Evolutionary conservation across 345 rosid species (phyloP).

Genomic region (Conringia planisiliqua): DNA sequence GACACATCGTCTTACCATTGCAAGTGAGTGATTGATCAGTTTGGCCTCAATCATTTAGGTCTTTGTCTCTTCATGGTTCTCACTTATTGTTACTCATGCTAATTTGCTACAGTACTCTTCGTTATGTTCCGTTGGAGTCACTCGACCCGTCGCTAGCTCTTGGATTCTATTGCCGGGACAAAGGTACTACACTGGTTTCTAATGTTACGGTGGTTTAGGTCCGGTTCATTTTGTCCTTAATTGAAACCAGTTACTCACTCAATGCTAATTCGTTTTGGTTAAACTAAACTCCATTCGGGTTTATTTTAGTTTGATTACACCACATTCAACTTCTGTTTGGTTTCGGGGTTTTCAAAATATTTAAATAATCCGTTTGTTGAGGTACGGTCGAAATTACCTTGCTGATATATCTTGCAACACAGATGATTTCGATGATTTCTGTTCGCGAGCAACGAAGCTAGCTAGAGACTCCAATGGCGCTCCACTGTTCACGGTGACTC

Average conservation of each 20-base stretch:
- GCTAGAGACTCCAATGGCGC: conserved; percentile 84
- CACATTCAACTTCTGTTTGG: too few species aligned
- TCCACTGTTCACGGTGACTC: conserved; percentile 62
- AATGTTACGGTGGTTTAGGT: not conserved
- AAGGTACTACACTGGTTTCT: conserved; percentile 49
- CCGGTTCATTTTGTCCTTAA: not conserved
- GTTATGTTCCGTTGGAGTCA: conserved; percentile 65
- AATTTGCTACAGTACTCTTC: conserved; percentile 42
- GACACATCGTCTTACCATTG: conserved; percentile 87
- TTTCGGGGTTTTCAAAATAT: not conserved
- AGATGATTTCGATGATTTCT: conserved; percentile 81
- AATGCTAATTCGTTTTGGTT: not conserved
- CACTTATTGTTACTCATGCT: not conserved
- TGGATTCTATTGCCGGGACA: conserved; percentile 81
- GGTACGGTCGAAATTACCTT: too few species aligned
- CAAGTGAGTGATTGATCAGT: conserved; percentile 44
- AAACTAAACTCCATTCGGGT: not conserved
- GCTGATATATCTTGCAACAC: conserved; percentile 5
- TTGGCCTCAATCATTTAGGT: not conserved
- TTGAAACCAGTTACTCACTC: not conserved
- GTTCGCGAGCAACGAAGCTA: conserved; percentile 67
- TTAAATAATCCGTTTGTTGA: too few species aligned
- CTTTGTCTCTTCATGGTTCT: not conserved
- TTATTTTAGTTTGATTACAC: too few species aligned
- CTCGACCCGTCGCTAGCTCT: conserved; percentile 90